These are phyloP conservation scores for Kazachstania taianensis DNA, from an alignment of 805 yeast genomes.

Conservation along the genomic window DNA sequence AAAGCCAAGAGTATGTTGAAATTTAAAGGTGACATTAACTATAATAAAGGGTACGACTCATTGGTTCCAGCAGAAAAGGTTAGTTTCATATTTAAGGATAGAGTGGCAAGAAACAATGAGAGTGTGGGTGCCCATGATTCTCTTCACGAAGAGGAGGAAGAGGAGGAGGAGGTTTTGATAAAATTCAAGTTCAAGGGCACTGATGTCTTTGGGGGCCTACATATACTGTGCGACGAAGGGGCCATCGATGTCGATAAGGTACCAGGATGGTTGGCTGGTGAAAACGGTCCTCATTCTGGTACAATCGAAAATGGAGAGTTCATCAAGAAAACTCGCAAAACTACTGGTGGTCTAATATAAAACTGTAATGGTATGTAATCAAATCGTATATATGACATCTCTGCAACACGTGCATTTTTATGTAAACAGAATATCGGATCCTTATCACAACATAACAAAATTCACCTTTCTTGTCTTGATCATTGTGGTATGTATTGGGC, in stretches of 20 bases:
- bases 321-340: conserved; percentile 8
- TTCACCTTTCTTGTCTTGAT: conserved; percentile 36
- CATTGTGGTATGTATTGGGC: conserved; percentile 42
- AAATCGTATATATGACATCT: not conserved
- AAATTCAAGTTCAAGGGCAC: conserved; percentile 42
- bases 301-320: conserved; percentile 32
- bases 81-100: conserved; percentile 35
- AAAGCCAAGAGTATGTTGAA: conserved; percentile 40
- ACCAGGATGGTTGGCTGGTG: conserved; percentile 77
- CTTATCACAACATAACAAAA: conserved; percentile 29
- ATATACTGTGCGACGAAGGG: conserved; percentile 46
- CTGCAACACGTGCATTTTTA: conserved; percentile 1
- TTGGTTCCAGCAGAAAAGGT: conserved; percentile 49
- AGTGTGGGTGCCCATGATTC: not conserved
- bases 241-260: conserved; percentile 42
- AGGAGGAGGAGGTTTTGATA: conserved; percentile 19
- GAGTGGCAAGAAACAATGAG: not conserved
- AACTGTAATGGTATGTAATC: not conserved
- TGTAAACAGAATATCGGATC: not conserved
- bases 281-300: conserved; percentile 50
- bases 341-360: conserved; percentile 19
- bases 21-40: conserved; percentile 48
- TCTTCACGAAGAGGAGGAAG: conserved; percentile 5
- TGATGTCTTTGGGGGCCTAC: conserved; percentile 72
- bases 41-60: conserved; percentile 29